Base-by-base conservation (phyloP, 148 eudicot species). In the Heliamphora exappendiculata region DNA sequence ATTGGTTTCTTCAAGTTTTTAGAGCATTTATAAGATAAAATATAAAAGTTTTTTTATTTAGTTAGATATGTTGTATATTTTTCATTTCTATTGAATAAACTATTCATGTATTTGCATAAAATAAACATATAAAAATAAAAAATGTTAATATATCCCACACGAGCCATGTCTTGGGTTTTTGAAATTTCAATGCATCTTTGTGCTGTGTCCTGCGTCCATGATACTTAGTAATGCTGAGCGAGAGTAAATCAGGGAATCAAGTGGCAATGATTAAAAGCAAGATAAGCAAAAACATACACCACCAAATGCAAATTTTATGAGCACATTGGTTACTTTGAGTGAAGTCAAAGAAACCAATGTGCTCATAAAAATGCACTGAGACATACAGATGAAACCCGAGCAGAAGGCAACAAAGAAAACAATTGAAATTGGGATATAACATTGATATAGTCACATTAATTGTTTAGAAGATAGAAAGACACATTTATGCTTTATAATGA, bases 381-480 rank as follows among this genome's bases (percentile, higher is more conserved):
- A 66, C 45, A 66, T 8, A 47, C 5, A 39, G 29, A 37, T 20
- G 70, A 66, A 64, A 66, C 37, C n/a, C 45, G 41, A 37, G 47
- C 20, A 51, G 22, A 66, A 67, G 50, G 44, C 47, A 36, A 65
- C 22, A 65, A 65, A 3, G 19, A 65, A 7, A 14, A 8, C 34
- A 37, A 53, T 9, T 53, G 14, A 72, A 72, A 72, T 50, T 36
- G 14, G 55, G 22, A 70, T 31, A n/a, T 20, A 51, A 34, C 62
- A 53, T 4, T 36, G 62, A 49, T 31, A 16, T 11, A 19, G 20
- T 71, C 39, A 36, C 63, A n/a, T n/a, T 50, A 37, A 55, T 9
- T n/a, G 28, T 72, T 72, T 33, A 20, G 34, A 34, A 54, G 75
- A 72, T 53, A 34, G 42, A 72, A n/a, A 55, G 47, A 47, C 31